phyloP scores from a whole-genome alignment of 371 early-diverging fungal species.

The Mortierella sp. region DNA sequence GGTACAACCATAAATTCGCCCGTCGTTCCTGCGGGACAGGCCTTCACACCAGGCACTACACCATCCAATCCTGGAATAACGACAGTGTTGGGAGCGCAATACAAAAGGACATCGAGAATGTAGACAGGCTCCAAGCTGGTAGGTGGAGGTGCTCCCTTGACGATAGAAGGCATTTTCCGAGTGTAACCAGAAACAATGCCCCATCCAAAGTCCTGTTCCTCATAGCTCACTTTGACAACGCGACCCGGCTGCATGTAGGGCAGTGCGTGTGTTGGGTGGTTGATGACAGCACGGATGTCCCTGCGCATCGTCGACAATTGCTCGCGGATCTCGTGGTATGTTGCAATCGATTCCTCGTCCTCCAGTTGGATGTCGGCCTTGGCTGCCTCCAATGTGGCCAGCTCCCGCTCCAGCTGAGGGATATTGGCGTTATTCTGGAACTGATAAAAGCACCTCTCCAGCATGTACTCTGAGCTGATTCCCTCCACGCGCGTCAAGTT shows the following conservation, averaged over 20 bases:
- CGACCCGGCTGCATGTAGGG: conserved; percentile 93
- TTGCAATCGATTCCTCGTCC: conserved; percentile 75
- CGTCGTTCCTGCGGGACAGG: conserved; percentile 65
- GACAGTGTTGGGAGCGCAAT: conserved; percentile 73
- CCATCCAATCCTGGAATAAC: conserved; percentile 69
- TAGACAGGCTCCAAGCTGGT: conserved; percentile 60
- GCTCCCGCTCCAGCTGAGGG: conserved; percentile 77
- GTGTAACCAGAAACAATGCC: conserved; percentile 82
- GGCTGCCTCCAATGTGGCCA: conserved; percentile 65
- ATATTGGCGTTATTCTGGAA: conserved; percentile 92
- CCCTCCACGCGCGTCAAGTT: conserved; percentile 99
- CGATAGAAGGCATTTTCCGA: conserved; percentile 55
- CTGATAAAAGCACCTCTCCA: conserved; percentile 96
- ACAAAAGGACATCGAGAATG: conserved; percentile 87
- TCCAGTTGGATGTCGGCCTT: conserved; percentile 68
- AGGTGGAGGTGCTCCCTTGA: conserved; percentile 35
- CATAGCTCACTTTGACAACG: conserved; percentile 75
- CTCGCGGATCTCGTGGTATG: conserved; percentile 82
- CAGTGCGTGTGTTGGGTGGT: conserved; percentile 81
- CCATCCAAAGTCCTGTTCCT: conserved; percentile 92
- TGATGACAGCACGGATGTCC: conserved; percentile 83
- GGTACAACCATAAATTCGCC: conserved; percentile 86
- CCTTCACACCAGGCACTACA: conserved; percentile 66
- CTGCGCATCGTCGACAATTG: conserved; percentile 74
- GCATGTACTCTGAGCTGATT: conserved; percentile 94